phyloP scores from a whole-genome alignment of 306 rosid species.

The Prunus salicina region DNA sequence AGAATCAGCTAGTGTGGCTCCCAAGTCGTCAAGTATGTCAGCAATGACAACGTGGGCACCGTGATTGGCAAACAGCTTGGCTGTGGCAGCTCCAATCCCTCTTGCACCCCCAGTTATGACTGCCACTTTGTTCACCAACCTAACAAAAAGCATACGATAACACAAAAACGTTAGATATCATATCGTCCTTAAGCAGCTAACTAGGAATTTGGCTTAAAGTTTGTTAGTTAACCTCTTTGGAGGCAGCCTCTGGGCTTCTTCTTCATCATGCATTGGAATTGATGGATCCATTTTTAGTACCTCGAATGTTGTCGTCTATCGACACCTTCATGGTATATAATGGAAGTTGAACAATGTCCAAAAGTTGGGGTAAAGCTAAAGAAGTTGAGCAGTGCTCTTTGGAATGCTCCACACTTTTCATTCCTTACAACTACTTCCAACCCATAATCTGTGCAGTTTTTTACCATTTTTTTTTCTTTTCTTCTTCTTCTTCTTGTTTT shows the following conservation, averaged over 20 bases:
- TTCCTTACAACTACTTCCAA: constrained; percentile 42
- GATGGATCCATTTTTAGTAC: background rate
- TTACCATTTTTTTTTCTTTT: background rate
- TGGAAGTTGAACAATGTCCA: background rate
- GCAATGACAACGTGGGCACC: constrained; percentile 75
- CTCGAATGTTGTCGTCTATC: background rate
- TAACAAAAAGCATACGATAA: background rate
- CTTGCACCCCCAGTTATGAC: constrained; percentile 82
- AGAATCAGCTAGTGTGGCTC: constrained; percentile 42
- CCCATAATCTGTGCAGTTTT: background rate
- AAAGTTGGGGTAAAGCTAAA: background rate
- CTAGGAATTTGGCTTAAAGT: background rate
- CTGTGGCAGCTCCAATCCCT: constrained; percentile 88
- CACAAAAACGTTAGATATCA: no score
- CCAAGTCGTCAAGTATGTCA: constrained; percentile 71
- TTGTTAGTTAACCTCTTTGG: constrained; percentile 1
- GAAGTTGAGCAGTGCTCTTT: constrained; percentile 1
- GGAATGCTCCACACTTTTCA: constrained; percentile 21
- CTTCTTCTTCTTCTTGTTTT: background rate
- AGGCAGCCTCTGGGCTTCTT: background rate
- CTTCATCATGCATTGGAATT: background rate
- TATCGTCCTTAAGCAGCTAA: background rate
- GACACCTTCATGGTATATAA: background rate
- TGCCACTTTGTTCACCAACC: constrained; percentile 63
- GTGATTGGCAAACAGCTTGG: constrained; percentile 55